These are phyloP conservation scores for Pleodorina starrii DNA, from an alignment of 139 green algal species.

Conservation along the genomic window DNA sequence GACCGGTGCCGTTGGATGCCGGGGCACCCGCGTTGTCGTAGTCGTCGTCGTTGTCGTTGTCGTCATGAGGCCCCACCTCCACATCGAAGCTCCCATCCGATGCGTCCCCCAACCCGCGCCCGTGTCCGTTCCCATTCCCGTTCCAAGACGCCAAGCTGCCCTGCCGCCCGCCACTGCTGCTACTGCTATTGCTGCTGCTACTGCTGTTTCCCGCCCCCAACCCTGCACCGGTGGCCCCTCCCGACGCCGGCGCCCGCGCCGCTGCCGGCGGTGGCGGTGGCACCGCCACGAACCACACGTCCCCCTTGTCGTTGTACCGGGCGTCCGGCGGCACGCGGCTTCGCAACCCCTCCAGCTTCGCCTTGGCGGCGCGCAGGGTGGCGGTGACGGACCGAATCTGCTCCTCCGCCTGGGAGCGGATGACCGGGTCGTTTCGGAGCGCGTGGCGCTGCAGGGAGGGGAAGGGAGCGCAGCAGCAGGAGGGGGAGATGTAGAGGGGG, in stretches of 20 bases:
- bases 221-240: too few species aligned
- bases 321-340: conserved; percentile 10
- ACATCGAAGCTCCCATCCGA: too few species aligned
- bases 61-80: too few species aligned
- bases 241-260: too few species aligned
- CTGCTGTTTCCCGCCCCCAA: not conserved
- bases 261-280: too few species aligned
- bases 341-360: conserved; percentile 39
- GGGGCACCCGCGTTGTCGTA: too few species aligned
- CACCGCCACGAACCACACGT: conserved; percentile 40
- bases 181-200: not conserved
- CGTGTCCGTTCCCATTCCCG: not conserved
- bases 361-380: conserved; percentile 14
- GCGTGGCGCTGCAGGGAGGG: conserved; percentile 35
- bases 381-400: not conserved
- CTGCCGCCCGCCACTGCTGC: not conserved
- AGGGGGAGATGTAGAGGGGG: not conserved
- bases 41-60: too few species aligned
- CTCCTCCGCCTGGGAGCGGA: not conserved
- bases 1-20: too few species aligned
- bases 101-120: not conserved
- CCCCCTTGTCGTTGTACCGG: conserved; percentile 15
- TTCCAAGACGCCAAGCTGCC: not conserved
- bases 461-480: not conserved
- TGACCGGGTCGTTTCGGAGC: conserved; percentile 44